Conservation (phyloP, 1,139 yeast genomes). For the Candida tropicalis region DNA sequence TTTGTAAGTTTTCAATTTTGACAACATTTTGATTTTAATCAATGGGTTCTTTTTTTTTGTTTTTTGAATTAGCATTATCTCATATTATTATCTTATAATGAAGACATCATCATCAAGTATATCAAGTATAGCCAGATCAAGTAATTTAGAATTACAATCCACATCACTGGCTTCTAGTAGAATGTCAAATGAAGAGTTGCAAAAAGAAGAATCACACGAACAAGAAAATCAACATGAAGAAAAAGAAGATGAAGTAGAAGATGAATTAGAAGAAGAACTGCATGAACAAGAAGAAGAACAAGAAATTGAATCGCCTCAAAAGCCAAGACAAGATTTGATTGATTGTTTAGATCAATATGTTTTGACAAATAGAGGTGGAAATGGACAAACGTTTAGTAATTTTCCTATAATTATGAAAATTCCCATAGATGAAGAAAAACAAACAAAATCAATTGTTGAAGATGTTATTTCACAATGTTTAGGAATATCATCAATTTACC, state of each 20-base stretch:
- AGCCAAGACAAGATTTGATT: slow-evolving; percentile 11
- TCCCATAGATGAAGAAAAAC: background rate
- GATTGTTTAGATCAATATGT: slow-evolving; percentile 13
- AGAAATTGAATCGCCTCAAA: slow-evolving; percentile 1
- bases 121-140: slow-evolving; percentile 13
- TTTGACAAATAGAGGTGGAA: slow-evolving; percentile 11
- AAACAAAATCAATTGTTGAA: slow-evolving; percentile 4
- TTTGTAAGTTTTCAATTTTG: background rate
- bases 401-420: slow-evolving; percentile 17
- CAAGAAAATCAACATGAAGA: background rate
- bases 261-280: background rate
- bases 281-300: slow-evolving; percentile 1
- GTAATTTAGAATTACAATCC: slow-evolving; percentile 11
- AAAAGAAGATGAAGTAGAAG: background rate
- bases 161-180: slow-evolving; percentile 14
- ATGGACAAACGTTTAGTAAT: slow-evolving; percentile 11
- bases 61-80: background rate
- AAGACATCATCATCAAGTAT: slow-evolving; percentile 11
- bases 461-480: slow-evolving; percentile 7
- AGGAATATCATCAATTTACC: slow-evolving; percentile 8
- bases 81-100: background rate
- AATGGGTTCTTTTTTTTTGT: background rate
- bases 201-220: background rate
- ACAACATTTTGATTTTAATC: background rate
- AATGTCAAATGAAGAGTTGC: slow-evolving; percentile 6